Base-by-base conservation (phyloP, 805 yeast species). In the Starmerella khaoyaiensis region DNA sequence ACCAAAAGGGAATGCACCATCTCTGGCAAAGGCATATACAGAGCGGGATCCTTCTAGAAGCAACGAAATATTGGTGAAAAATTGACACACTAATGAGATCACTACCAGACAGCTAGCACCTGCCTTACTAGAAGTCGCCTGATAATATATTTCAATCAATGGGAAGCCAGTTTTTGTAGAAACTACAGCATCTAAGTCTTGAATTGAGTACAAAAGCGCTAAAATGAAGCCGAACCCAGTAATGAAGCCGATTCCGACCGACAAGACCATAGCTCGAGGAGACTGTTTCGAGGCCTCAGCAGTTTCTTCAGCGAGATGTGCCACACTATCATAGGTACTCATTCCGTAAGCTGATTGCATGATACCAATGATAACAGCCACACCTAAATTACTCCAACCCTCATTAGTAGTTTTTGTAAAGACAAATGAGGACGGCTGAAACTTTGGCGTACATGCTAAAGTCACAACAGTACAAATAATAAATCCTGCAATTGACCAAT, bases 331-430 rank as follows among this genome's bases (percentile, higher is more conserved):
- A 34, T 74, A 62, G 46, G 82, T 75, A 20, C 74, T 65, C 59
- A 74, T 75, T 8, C 76, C 70, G 79, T 79, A 76, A 39, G 72
- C 69, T 5, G 81, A 79, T 52, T 75, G 75, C 46, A 76, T 68
- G 33, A 76, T 56, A n/a, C 83, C 82, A n/a, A 74, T 71, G 39
- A 76, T 66, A 52, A 75, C 72, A 0, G 79, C 77, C 54, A 74
- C 66, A 21, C 70, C 80, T 1, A 69, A 46, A 2, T 69, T 61
- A 8, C 60, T 46, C 79, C 80, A 74, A 27, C 81, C 81, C 1
- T 79, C 72, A 21, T 59, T 65, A 23, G 63, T 55, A 44, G 72
- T 73, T 16, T 64, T 61, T 4, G 57, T 63, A 54, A 76, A 76
- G 17, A 75, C 79, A 45, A 68, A 72, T 4, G 53, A 39, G 0